Conservation (phyloP, 352 stramenopile species). For the Globisporangium takayamanum region DNA sequence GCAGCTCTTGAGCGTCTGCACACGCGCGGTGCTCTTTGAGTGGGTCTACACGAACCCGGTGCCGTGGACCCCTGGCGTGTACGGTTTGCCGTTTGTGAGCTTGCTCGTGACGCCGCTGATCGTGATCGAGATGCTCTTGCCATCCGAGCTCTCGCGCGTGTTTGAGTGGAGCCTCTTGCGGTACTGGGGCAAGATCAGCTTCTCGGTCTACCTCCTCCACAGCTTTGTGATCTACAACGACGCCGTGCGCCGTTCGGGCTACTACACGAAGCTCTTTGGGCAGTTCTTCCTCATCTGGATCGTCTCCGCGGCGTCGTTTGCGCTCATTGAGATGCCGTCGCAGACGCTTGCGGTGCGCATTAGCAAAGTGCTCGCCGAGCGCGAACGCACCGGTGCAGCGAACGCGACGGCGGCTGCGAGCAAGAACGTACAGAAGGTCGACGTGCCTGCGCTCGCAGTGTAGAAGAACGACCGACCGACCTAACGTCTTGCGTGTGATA, state of each 20-base stretch:
- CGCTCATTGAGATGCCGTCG: constrained; percentile 39
- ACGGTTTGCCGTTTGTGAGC: constrained; percentile 18
- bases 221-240: constrained; percentile 32
- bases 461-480: too few species aligned
- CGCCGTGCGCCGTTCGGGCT: constrained; percentile 6
- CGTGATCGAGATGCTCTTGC: constrained; percentile 29
- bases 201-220: constrained; percentile 37
- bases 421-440: too few species aligned
- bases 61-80: neutral
- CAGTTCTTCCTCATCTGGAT: constrained; percentile 22
- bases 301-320: constrained; percentile 28
- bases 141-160: constrained; percentile 14
- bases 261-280: constrained; percentile 29
- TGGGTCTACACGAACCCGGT: constrained; percentile 21
- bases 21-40: constrained; percentile 21
- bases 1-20: constrained; percentile 17
- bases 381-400: neutral
- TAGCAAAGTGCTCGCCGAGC: constrained; percentile 10
- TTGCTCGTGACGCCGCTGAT: constrained; percentile 18
- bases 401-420: too few species aligned
- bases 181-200: constrained; percentile 33
- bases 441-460: too few species aligned
- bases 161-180: constrained; percentile 29
- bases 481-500: too few species aligned
- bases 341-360: constrained; percentile 31